Percentiles rank a stretch among this genome's conserved stretches.
Evolutionary conservation across 2,329 filamentous ascomycete genomes (phyloP).

Genomic region (Ampelomyces quisqualis): DNA sequence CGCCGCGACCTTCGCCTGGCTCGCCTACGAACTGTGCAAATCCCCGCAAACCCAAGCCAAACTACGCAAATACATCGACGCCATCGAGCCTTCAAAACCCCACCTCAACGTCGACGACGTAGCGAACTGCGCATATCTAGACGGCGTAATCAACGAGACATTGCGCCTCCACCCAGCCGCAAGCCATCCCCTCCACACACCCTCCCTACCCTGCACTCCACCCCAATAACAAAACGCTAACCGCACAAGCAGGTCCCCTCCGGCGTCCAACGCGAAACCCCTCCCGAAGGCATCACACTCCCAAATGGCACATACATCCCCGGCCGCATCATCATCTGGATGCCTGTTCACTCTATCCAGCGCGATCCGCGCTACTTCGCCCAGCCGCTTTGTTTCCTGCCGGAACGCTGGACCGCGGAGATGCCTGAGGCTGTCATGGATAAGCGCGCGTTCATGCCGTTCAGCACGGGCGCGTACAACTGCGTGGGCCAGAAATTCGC

Average conservation of each 20-base stretch:
- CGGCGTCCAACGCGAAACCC: slow-evolving; percentile 37
- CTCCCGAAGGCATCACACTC: slow-evolving; percentile 34
- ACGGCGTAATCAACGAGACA: slow-evolving; percentile 36
- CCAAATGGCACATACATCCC: slow-evolving; percentile 36
- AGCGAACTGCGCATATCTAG: slow-evolving; percentile 27
- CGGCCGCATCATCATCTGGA: slow-evolving; percentile 31
- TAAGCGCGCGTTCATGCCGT: slow-evolving; percentile 67
- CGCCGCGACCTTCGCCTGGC: slow-evolving; percentile 30
- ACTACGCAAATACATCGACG: slow-evolving; percentile 25
- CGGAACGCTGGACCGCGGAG: slow-evolving; percentile 36
- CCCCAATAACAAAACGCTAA: slow-evolving; percentile 5
- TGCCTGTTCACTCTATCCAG: slow-evolving; percentile 34
- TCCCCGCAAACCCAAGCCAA: slow-evolving; percentile 23
- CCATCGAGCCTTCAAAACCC: slow-evolving; percentile 14
- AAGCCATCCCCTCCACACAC: slow-evolving; percentile 2
- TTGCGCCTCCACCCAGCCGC: slow-evolving; percentile 36
- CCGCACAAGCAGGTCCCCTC: slow-evolving; percentile 24
- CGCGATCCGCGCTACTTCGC: slow-evolving; percentile 33
- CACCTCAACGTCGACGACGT: slow-evolving; percentile 32
- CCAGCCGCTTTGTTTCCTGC: slow-evolving; percentile 27
- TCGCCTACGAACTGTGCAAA: slow-evolving; percentile 35
- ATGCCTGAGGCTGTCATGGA: slow-evolving; percentile 23
- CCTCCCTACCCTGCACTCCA: too few species aligned
- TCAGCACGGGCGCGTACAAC: slow-evolving; percentile 65
- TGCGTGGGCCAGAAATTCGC: slow-evolving; percentile 70